Conservation (phyloP, 1,284 basidiomycete genomes). For the Rhodotorula mucilaginosa region DNA sequence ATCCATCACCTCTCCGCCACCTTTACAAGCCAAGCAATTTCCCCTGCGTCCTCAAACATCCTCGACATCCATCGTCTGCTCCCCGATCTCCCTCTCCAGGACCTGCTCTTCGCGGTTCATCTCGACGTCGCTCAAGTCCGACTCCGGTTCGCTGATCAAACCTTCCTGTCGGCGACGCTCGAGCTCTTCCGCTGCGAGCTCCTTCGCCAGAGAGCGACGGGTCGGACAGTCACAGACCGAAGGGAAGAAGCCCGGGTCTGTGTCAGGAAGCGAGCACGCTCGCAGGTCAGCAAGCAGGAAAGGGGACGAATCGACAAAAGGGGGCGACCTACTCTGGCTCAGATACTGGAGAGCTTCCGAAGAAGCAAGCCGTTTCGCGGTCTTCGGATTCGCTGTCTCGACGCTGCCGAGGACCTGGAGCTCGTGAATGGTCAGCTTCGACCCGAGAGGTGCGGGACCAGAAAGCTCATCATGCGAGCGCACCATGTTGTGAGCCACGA, state of each 20-base stretch:
- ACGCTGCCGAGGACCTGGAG: slow-evolving; percentile 55
- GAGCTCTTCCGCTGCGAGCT: slow-evolving; percentile 7
- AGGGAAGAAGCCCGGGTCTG: slow-evolving; percentile 22
- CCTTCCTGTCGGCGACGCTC: slow-evolving; percentile 7
- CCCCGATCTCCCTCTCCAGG: no score
- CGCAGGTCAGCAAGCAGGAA: no score
- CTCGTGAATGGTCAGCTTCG: not conserved
- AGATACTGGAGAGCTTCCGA: slow-evolving; percentile 10
- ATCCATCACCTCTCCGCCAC: no score
- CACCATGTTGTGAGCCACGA: slow-evolving; percentile 61
- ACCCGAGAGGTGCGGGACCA: no score
- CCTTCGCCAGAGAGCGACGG: slow-evolving; percentile 1
- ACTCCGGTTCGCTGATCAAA: not conserved
- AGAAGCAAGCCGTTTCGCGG: slow-evolving; percentile 15
- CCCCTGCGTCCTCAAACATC: no score
- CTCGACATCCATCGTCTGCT: no score
- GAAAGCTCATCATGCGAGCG: no score
- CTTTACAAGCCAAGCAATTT: no score
- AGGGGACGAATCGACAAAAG: no score
- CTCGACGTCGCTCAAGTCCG: not conserved
- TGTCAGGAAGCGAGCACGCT: not conserved
- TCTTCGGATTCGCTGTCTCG: slow-evolving; percentile 13
- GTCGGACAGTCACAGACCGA: slow-evolving; percentile 10
- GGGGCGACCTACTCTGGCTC: slow-evolving; percentile 6
- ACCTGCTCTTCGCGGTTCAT: not conserved